phyloP scores from a whole-genome alignment of 2,329 filamentous ascomycete species.

The Lanzia echinophila region DNA sequence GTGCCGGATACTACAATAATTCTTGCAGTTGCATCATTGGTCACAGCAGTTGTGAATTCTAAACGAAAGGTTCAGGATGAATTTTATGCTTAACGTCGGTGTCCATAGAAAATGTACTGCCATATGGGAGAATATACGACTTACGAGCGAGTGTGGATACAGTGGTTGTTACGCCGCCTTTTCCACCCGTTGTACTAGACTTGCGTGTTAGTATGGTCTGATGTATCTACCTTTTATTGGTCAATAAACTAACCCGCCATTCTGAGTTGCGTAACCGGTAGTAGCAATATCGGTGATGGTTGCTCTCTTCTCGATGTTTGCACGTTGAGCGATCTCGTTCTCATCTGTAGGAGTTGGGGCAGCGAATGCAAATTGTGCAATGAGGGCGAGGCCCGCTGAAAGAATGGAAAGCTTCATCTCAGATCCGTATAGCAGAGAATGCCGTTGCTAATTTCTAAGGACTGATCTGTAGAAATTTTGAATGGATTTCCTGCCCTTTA shows the following conservation, averaged over 20 bases:
- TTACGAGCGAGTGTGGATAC: conserved; percentile 37
- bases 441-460: no score
- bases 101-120: background rate
- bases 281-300: conserved; percentile 27
- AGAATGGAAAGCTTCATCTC: conserved; percentile 44
- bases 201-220: background rate
- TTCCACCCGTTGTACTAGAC: conserved; percentile 39
- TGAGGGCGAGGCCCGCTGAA: conserved; percentile 38
- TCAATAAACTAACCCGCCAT: conserved; percentile 25
- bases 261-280: conserved; percentile 41
- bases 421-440: background rate
- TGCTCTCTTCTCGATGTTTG: conserved; percentile 37
- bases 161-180: conserved; percentile 38
- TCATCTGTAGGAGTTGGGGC: conserved; percentile 43
- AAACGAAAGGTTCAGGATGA: no score
- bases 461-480: background rate
- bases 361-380: conserved; percentile 34
- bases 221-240: no score
- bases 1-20: conserved; percentile 40
- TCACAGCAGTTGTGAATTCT: conserved; percentile 2
- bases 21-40: conserved; percentile 35
- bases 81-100: conserved; percentile 31
- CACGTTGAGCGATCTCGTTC: conserved; percentile 21
- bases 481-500: background rate
- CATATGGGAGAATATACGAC: conserved; percentile 18